These are phyloP conservation scores for Eucalyptus albens DNA, from an alignment of 345 rosid species.

Conservation along the genomic window DNA sequence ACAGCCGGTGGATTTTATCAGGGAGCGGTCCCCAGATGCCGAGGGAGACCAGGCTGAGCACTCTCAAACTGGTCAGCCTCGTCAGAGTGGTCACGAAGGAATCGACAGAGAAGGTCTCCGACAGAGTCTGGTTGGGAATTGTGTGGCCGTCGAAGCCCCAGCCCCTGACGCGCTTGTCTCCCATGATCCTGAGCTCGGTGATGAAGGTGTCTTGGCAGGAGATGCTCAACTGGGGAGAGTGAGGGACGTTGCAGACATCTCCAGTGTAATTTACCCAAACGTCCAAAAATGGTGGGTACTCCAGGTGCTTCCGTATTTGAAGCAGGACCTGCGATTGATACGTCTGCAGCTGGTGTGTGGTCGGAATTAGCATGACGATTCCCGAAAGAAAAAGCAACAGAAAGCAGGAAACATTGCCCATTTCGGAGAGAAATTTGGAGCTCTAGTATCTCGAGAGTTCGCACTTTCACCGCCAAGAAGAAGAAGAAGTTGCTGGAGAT, in stretches of 20 bases:
- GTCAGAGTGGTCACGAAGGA: conserved; percentile 77
- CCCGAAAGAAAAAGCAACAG: conserved; percentile 1
- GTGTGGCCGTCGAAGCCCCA: conserved; percentile 44
- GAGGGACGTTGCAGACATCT: conserved; percentile 54
- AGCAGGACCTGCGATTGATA: conserved; percentile 52
- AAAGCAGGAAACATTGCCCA: background rate
- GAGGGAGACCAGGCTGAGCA: conserved; percentile 68
- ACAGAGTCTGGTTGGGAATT: conserved; percentile 56
- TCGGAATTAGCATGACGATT: background rate
- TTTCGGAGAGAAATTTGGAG: background rate
- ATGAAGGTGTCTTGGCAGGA: conserved; percentile 48
- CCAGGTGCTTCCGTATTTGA: conserved; percentile 78
- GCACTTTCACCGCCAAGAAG: background rate
- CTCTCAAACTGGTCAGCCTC: conserved; percentile 68
- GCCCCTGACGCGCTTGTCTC: conserved; percentile 51
- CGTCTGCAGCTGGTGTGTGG: conserved; percentile 34
- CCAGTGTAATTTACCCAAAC: conserved; percentile 50
- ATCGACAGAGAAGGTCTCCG: conserved; percentile 62
- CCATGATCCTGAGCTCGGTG: conserved; percentile 77
- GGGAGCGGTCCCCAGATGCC: conserved; percentile 93
- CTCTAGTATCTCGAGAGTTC: background rate
- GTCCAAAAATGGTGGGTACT: conserved; percentile 60
- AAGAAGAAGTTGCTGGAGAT: background rate
- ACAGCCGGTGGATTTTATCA: conserved; percentile 69
- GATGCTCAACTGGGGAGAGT: conserved; percentile 45